Base-by-base conservation (phyloP, 495 filamentous ascomycete genomes). In the Xylaria scruposa region DNA sequence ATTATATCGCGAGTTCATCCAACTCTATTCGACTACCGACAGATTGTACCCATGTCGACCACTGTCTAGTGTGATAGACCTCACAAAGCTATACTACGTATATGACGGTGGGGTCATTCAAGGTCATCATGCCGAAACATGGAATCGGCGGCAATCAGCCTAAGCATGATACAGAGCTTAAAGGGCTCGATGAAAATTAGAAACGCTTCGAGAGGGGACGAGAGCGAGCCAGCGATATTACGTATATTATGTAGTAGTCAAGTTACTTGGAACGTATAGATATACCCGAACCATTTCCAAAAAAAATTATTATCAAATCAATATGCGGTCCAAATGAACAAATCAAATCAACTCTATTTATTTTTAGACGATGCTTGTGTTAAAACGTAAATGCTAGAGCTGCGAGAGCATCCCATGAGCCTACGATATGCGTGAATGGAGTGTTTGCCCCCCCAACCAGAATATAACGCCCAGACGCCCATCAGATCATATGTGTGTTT, bases 341-440 rank as follows among this genome's bases (percentile, higher is more conserved):
- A 60, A 21, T 19, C 58, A 6, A 2, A 4, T 19, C 33, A 38
- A 60, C 8, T 38, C 21, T 56, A 17, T 60, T 38, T 38, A 21
- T 10, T 60, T 60, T 33, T 26, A 13, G 0, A 65, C 33, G 31
- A 65, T 65, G 62, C 62, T 33, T 47, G 42, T 47, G 24, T 3
- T 33, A 47, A 65, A 47, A 65, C 24, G 40, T 47, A 10, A 67
- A 40, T 38, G 47, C 64, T 17, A 2, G 15, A 36, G 49, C 36
- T 51, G 36, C 51, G 21, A 26, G 49, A 38, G 51, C 49, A 68
- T 21, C n/a, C 4, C 4, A 13, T 38, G 9, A n/a, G 33, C 33
- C 49, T 67, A 31, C 47, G 65, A 56, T 54, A 29, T 56, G n/a
- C 31, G 21, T 36, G 53, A 68, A 31, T 60, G 67, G 53, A 59